Percentiles rank a stretch among this genome's conserved stretches.
These are phyloP conservation scores for Fagopyrum homotropicum DNA, from an alignment of 148 eudicot species.

Conservation along the genomic window DNA sequence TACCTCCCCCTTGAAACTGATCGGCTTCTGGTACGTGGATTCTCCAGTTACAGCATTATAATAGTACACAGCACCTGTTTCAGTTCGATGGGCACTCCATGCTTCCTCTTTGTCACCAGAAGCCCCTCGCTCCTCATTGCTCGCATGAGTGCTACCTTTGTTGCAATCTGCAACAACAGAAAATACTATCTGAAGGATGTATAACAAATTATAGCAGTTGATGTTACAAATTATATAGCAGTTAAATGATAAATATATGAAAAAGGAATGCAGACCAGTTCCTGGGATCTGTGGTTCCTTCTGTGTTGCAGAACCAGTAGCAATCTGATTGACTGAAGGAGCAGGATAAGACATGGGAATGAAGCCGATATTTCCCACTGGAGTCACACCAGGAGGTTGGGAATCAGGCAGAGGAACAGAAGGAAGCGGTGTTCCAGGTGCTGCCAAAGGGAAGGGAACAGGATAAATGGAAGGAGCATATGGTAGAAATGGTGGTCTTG, in stretches of 20 bases:
- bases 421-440: slow-evolving; percentile 45
- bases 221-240: not conserved
- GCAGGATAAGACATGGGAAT: slow-evolving; percentile 18
- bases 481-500: slow-evolving; percentile 55
- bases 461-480: slow-evolving; percentile 54
- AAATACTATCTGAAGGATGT: not conserved
- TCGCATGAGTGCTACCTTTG: slow-evolving; percentile 32
- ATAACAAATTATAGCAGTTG: not conserved
- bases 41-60: slow-evolving; percentile 80
- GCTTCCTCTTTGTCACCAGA: slow-evolving; percentile 45
- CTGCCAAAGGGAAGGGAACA: slow-evolving; percentile 54
- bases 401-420: slow-evolving; percentile 59
- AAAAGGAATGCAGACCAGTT: slow-evolving; percentile 38
- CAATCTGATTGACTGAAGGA: slow-evolving; percentile 29
- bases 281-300: slow-evolving; percentile 71
- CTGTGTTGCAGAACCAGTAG: slow-evolving; percentile 29
- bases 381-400: slow-evolving; percentile 78
- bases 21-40: slow-evolving; percentile 88
- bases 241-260: not conserved
- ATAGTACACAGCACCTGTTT: slow-evolving; percentile 76
- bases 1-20: slow-evolving; percentile 85
- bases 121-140: slow-evolving; percentile 24
- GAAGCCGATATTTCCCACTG: slow-evolving; percentile 38
- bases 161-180: slow-evolving; percentile 32
- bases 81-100: slow-evolving; percentile 95